These are phyloP conservation scores for Aristolochia californica DNA, from an alignment of 164 flowering plant species.

Conservation along the genomic window DNA sequence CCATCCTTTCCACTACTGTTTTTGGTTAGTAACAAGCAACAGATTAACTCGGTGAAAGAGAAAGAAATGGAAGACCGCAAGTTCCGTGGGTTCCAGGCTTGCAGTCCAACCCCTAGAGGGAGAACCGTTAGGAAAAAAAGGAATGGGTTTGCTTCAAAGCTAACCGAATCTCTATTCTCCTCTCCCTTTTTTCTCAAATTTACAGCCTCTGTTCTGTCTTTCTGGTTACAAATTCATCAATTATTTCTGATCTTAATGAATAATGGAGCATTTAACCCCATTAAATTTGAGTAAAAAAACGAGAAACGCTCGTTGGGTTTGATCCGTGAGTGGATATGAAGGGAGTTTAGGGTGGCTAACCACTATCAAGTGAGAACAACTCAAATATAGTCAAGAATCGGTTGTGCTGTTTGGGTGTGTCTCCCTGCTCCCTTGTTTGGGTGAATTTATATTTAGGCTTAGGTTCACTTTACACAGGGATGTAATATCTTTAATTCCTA, in stretches of 20 bases:
- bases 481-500: too few relatives aligned
- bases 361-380: conserved; percentile 5
- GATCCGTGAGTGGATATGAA: too few relatives aligned
- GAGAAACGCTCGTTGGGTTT: too few relatives aligned
- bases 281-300: too few relatives aligned
- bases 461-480: too few relatives aligned
- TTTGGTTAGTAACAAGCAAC: conserved; percentile 6
- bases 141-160: conserved; percentile 29
- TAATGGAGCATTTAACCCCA: too few relatives aligned
- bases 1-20: too few relatives aligned
- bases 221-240: too few relatives aligned
- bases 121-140: conserved; percentile 37
- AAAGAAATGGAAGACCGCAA: conserved; percentile 26
- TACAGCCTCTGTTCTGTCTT: too few relatives aligned
- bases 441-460: background rate
- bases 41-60: background rate
- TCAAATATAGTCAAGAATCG: conserved; percentile 1
- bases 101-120: conserved; percentile 36
- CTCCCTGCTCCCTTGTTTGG: background rate
- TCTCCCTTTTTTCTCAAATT: too few relatives aligned
- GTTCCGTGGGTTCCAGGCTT: conserved; percentile 51
- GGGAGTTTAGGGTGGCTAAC: conserved; percentile 1
- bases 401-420: background rate
- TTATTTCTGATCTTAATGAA: too few relatives aligned
- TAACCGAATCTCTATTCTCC: conserved; percentile 32